A percentile compares a stretch with the other conserved stretches of the same genome.
phyloP scores from a whole-genome alignment of 2,329 filamentous ascomycete genomes.

The Penicillium occitanis region DNA sequence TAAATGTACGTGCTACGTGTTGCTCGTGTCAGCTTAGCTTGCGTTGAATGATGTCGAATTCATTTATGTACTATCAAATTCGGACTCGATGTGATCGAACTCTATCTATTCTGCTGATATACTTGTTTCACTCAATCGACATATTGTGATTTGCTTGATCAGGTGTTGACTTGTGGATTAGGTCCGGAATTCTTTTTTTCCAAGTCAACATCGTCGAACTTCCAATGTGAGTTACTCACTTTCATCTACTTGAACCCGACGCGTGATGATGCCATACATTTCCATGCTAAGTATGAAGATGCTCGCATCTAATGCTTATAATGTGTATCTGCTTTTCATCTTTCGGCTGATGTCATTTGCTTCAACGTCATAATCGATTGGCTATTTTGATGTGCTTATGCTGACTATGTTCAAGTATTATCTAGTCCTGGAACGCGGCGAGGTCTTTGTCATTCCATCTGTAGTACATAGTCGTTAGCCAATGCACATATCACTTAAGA shows the following conservation, averaged over 20 bases:
- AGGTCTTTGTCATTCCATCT: slow-evolving; percentile 50
- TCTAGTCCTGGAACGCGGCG: slow-evolving; percentile 43
- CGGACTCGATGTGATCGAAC: slow-evolving; percentile 43
- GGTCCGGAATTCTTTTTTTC: too few relatives aligned
- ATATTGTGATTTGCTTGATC: background rate
- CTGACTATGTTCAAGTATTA: slow-evolving; percentile 22
- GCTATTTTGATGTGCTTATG: slow-evolving; percentile 21
- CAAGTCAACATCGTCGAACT: background rate
- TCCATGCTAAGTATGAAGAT: slow-evolving; percentile 65
- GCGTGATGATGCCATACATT: slow-evolving; percentile 57
- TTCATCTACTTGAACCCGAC: slow-evolving; percentile 22
- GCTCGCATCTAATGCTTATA: slow-evolving; percentile 38
- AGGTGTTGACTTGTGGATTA: slow-evolving; percentile 7
- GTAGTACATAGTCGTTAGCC: slow-evolving; percentile 27
- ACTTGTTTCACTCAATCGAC: background rate
- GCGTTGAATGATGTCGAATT: slow-evolving; percentile 39
- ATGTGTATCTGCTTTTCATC: slow-evolving; percentile 63
- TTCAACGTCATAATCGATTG: slow-evolving; percentile 22
- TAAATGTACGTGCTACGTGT: background rate
- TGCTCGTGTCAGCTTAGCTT: background rate
- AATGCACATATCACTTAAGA: background rate
- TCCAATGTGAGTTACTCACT: slow-evolving; percentile 1
- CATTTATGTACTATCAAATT: slow-evolving; percentile 53
- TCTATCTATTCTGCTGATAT: slow-evolving; percentile 20
- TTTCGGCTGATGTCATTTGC: slow-evolving; percentile 57